Evolutionary conservation across 2,329 filamentous ascomycete species (phyloP), one percentile per base, ranked within the genome.

Genomic region (Trichoderma oligosporum): DNA sequence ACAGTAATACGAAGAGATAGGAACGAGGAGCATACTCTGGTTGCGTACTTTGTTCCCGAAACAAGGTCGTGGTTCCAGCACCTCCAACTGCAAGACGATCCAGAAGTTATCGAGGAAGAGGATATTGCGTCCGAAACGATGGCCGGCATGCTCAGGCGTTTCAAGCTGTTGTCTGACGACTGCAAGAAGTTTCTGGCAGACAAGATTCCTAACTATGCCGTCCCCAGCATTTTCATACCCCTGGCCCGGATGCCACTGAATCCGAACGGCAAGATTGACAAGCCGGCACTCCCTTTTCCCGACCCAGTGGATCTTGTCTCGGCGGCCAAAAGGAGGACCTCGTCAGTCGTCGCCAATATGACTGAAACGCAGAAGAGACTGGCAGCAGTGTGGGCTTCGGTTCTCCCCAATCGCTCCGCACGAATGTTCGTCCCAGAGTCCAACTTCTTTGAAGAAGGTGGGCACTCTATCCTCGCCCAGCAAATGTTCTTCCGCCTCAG

Each of bases 11-110:
- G 71, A 44, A 62, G 68, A 60, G 62, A 70, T 36, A 31, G 36
- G 12, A 65, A 73, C 49, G 90, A 70, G 70, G 93, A 97, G 70
- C 89, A 84, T 16, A 92, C 83, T 0, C 76, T 97, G 33, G 89
- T 96, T 66, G 94, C 86, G 70, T 96, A 96, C 70, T 83, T 96
- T 60, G 91, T 96, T 3, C 90, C 91, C 4, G 88, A 96, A 65
- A 3, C 80, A 81, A 61, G 82, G 86, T n/a, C n/a, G 63, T 96
- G 91, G 90, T 74, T 78, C 39, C 74, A 81, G 18, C 93, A 85
- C 82, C 45, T 39, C 39, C 76, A 92, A 27, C 72, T 82, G 44
- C 73, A 76, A 51, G 75, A 80, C 61, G 74, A 77, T 11, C 68
- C 80, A 2, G 76, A 83, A 38, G 84, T 86, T 31, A 71, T 77